These are phyloP conservation scores for Protoeuglena noctilucae DNA, from an alignment of 139 green algal species.

Conservation along the genomic window DNA sequence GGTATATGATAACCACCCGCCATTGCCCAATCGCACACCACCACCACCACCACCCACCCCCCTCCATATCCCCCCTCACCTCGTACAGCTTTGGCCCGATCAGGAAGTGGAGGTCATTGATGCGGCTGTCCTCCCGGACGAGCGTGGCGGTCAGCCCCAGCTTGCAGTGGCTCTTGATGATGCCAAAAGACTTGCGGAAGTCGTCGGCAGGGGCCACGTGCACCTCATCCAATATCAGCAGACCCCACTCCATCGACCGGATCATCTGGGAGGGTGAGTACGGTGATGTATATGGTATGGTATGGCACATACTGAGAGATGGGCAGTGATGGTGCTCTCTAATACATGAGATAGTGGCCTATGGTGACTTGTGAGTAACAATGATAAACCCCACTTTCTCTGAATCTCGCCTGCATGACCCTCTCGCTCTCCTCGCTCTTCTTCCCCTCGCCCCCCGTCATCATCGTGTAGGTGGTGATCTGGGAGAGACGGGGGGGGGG, in stretches of 20 bases:
- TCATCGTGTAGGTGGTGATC: conserved; percentile 97
- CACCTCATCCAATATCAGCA: conserved; percentile 95
- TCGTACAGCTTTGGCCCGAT: conserved; percentile 98
- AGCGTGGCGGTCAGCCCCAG: conserved; percentile 93
- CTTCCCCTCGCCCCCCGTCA: conserved; percentile 60
- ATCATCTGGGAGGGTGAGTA: conserved; percentile 48
- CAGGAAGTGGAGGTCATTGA: conserved; percentile 95
- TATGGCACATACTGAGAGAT: too few relatives aligned
- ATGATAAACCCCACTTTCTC: too few relatives aligned
- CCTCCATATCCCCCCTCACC: too few relatives aligned
- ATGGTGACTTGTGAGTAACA: too few relatives aligned
- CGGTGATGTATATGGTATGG: too few relatives aligned
- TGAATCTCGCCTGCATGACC: too few relatives aligned
- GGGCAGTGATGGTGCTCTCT: too few relatives aligned
- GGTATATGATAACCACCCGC: too few relatives aligned
- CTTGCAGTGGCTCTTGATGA: conserved; percentile 92
- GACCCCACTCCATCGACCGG: conserved; percentile 73
- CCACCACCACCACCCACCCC: too few relatives aligned
- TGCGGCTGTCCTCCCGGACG: conserved; percentile 88
- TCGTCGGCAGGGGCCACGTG: conserved; percentile 93
- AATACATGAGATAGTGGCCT: too few relatives aligned
- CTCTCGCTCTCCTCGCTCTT: conserved; percentile 42
- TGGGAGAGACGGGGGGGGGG: too few relatives aligned
- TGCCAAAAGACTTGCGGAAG: conserved; percentile 89
- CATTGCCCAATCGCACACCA: too few relatives aligned